Evolutionary conservation across 495 filamentous ascomycete species (phyloP).

Genomic region (Clohesyomyces aquaticus): DNA sequence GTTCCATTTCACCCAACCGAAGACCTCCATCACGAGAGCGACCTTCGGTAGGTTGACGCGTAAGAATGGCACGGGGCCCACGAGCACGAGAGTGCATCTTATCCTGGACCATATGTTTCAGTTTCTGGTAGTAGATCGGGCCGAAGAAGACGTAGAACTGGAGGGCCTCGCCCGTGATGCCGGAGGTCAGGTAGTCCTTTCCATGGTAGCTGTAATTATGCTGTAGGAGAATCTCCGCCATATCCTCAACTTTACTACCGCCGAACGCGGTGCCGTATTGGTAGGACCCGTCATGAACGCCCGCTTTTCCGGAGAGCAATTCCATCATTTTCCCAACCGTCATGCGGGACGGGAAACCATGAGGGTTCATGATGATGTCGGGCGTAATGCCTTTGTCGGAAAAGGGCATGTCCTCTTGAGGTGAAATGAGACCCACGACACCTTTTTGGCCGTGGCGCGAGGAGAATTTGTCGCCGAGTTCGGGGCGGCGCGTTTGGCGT

Average conservation of each 20-base stretch:
- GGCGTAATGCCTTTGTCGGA: conserved; percentile 85
- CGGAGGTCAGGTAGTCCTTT: conserved; percentile 93
- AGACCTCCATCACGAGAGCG: conserved; percentile 89
- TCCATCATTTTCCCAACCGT: conserved; percentile 98
- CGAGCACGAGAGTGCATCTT: conserved; percentile 98
- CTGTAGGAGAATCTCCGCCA: conserved; percentile 80
- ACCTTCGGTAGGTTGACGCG: conserved; percentile 95
- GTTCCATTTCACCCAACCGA: conserved; percentile 97
- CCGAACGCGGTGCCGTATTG: conserved; percentile 96
- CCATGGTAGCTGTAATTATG: conserved; percentile 94
- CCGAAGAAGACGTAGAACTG: conserved; percentile 98
- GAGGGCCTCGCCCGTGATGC: conserved; percentile 91
- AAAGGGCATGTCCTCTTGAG: conserved; percentile 97
- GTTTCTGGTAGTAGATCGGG: conserved; percentile 98
- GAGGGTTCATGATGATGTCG: conserved; percentile 99
- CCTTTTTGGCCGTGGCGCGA: conserved; percentile 58
- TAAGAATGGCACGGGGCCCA: conserved; percentile 87
- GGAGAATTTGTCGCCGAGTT: conserved; percentile 66
- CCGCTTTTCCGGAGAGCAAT: conserved; percentile 91
- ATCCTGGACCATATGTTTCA: conserved; percentile 99
- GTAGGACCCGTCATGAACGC: conserved; percentile 76
- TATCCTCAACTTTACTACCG: conserved; percentile 86
- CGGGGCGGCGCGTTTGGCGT: conserved; percentile 87
- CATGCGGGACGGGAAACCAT: conserved; percentile 99
- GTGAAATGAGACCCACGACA: conserved; percentile 91